Conservation (phyloP, 495 filamentous ascomycete species). For the Penicillium mononematosum region DNA sequence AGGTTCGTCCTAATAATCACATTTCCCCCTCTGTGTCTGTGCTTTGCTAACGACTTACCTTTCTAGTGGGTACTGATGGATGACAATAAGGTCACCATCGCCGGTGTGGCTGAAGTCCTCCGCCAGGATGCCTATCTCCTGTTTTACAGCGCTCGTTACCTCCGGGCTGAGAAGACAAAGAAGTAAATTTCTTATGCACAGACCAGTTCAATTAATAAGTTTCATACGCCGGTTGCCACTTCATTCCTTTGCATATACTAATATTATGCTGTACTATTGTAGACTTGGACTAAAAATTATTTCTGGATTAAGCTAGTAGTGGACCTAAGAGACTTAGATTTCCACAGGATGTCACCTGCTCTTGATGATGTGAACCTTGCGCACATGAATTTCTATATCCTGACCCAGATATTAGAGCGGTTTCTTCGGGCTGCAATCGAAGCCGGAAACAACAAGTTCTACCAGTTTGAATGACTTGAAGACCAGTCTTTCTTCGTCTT, state of each 20-base stretch:
- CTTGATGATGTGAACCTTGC: neutral
- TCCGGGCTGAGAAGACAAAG: slow-evolving; percentile 30
- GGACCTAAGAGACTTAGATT: too few relatives aligned
- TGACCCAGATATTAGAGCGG: neutral
- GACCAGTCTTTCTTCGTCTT: too few relatives aligned
- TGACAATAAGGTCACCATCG: slow-evolving; percentile 82
- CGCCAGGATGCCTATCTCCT: slow-evolving; percentile 80
- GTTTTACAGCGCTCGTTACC: slow-evolving; percentile 74
- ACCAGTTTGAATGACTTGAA: too few relatives aligned
- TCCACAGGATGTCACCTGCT: neutral
- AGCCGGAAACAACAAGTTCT: too few relatives aligned
- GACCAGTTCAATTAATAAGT: neutral
- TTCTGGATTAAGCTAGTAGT: neutral
- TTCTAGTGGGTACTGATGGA: slow-evolving; percentile 86
- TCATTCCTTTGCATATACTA: neutral
- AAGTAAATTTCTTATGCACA: neutral
- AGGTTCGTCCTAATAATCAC: slow-evolving; percentile 48
- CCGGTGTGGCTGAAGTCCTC: slow-evolving; percentile 74
- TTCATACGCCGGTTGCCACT: neutral
- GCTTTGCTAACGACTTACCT: slow-evolving; percentile 16
- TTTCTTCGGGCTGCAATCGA: neutral
- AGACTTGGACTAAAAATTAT: neutral
- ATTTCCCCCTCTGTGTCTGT: neutral
- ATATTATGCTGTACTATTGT: neutral
- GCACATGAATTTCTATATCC: neutral